A percentile compares a stretch with the other conserved stretches of the same genome.
These are phyloP conservation scores for Guyanaporus albipodus DNA, from an alignment of 768 basidiomycete species.

Conservation along the genomic window DNA sequence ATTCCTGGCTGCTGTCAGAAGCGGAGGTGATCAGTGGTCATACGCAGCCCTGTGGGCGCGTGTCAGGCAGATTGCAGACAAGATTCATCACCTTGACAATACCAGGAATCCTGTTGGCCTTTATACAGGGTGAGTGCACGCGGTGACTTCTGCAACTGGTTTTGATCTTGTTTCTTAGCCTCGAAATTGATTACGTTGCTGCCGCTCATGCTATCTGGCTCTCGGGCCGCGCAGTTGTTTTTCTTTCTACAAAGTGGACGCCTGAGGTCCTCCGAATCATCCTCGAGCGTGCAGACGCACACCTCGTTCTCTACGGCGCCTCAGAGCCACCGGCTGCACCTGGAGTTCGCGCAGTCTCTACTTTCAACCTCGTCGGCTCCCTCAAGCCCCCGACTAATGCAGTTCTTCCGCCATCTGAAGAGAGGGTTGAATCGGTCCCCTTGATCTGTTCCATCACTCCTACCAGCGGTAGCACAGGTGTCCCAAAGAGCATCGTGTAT, in stretches of 20 bases:
- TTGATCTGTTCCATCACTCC: constrained; percentile 12
- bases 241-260: constrained; percentile 25
- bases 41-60: constrained; percentile 29
- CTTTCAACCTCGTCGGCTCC: constrained; percentile 12
- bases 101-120: constrained; percentile 25
- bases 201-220: constrained; percentile 30
- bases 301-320: constrained; percentile 22
- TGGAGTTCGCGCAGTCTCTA: constrained; percentile 18
- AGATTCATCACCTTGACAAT: constrained; percentile 22
- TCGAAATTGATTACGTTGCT: constrained; percentile 28
- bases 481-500: constrained; percentile 17
- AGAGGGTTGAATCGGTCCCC: constrained; percentile 14
- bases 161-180: constrained; percentile 7
- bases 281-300: constrained; percentile 20
- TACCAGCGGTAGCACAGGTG: constrained; percentile 26
- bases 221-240: constrained; percentile 27
- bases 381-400: constrained; percentile 8
- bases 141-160: not conserved
- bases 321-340: constrained; percentile 7
- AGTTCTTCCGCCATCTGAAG: constrained; percentile 12
- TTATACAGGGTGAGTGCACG: constrained; percentile 18
- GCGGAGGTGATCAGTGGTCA: constrained; percentile 23
- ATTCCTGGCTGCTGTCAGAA: constrained; percentile 13
- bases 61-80: constrained; percentile 23
- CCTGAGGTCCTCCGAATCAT: constrained; percentile 19